Percentiles rank a stretch among this genome's conserved stretches.
Evolutionary conservation across 2,329 filamentous ascomycete species (phyloP).

Genomic region (Zymoseptoria ardabiliae): DNA sequence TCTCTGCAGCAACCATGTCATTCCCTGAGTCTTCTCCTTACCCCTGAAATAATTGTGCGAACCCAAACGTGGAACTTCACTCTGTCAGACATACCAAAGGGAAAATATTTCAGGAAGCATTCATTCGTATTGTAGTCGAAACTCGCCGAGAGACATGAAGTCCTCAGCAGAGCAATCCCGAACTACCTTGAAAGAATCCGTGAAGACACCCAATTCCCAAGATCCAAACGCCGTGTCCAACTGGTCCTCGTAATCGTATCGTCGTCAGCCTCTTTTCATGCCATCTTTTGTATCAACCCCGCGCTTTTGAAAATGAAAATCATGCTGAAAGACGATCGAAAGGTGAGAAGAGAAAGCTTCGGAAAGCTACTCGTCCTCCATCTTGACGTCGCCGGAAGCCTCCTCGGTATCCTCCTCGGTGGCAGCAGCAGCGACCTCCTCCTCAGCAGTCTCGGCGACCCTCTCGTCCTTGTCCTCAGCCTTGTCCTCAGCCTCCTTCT

Average conservation of each 20-base stretch:
- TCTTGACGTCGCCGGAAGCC: not conserved
- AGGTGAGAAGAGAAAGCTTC: not conserved
- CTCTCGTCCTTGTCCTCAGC: slow-evolving; percentile 3
- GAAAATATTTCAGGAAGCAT: not conserved
- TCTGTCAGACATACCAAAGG: not conserved
- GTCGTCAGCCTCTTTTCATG: not conserved
- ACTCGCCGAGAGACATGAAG: not conserved
- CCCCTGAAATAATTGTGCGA: not conserved
- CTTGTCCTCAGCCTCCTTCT: not conserved
- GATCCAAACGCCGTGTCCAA: not conserved
- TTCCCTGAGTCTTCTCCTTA: no score
- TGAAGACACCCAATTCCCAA: not conserved
- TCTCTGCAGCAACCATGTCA: no score
- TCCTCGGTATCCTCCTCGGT: slow-evolving; percentile 8
- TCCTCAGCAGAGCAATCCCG: not conserved
- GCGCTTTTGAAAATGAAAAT: not conserved
- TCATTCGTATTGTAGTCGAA: not conserved
- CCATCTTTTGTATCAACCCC: not conserved
- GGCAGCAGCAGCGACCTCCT: slow-evolving; percentile 16
- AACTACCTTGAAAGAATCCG: not conserved
- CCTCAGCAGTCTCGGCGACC: slow-evolving; percentile 1
- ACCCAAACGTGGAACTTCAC: not conserved
- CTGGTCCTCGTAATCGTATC: not conserved
- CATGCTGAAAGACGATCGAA: not conserved
- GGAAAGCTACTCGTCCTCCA: not conserved